Percentiles rank a stretch among this genome's conserved stretches.
Evolutionary conservation across 2,329 filamentous ascomycete genomes (phyloP).

Genomic region (Pyricularia grisea): DNA sequence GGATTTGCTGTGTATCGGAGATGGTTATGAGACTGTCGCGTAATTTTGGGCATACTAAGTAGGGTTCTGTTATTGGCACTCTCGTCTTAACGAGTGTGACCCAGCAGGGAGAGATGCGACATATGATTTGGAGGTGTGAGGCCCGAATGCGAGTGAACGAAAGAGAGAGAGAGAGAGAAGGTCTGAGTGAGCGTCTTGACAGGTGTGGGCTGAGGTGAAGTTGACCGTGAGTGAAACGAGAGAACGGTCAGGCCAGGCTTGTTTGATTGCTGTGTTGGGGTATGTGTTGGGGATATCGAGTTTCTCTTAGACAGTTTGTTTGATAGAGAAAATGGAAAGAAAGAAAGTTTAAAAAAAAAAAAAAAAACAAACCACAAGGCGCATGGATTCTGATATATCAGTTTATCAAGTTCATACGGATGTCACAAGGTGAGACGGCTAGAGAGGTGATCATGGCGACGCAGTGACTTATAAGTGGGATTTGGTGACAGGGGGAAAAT

Average conservation of each 20-base stretch:
- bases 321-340: slow-evolving; percentile 14
- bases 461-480: slow-evolving; percentile 24
- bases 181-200: not conserved
- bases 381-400: slow-evolving; percentile 8
- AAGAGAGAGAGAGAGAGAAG: slow-evolving; percentile 14
- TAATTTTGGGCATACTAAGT: slow-evolving; percentile 19
- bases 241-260: not conserved
- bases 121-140: slow-evolving; percentile 10
- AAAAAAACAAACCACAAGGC: slow-evolving; percentile 8
- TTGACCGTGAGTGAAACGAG: not conserved
- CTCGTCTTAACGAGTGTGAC: not conserved
- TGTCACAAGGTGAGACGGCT: slow-evolving; percentile 9
- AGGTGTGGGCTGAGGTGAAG: not conserved
- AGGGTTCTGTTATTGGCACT: not conserved
- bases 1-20: not conserved
- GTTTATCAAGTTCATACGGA: not conserved
- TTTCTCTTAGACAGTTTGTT: not conserved
- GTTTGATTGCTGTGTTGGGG: too few species aligned
- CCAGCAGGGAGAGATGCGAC: slow-evolving; percentile 1
- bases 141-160: slow-evolving; percentile 18
- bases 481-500: slow-evolving; percentile 21
- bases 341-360: not conserved
- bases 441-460: slow-evolving; percentile 28
- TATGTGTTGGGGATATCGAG: not conserved
- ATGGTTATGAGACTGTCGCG: slow-evolving; percentile 12